Evolutionary conservation across 2,329 filamentous ascomycete species (phyloP).

Genomic region (Cordyceps militaris): DNA sequence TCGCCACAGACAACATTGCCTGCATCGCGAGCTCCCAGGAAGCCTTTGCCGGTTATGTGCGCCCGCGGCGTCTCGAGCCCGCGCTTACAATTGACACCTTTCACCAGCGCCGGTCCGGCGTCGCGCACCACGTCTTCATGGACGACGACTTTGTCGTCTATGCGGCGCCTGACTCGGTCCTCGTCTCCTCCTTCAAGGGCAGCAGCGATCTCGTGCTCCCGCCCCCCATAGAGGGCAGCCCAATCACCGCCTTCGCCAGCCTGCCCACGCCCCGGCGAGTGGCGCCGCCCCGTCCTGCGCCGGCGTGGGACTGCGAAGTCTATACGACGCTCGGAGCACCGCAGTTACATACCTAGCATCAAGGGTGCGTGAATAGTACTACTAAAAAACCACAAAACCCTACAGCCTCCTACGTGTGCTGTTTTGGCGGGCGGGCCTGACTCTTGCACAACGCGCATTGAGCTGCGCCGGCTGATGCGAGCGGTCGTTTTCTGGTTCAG

Average conservation of each 20-base stretch:
- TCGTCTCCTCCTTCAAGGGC: slow-evolving; percentile 2
- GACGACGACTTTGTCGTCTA: slow-evolving; percentile 10
- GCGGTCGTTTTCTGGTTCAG: not conserved
- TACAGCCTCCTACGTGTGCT: too few species aligned
- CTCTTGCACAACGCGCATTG: too few species aligned
- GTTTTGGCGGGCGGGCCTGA: too few species aligned
- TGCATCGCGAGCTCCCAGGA: not conserved
- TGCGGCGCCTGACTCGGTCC: slow-evolving; percentile 2
- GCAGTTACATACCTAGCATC: not conserved
- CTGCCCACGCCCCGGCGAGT: not conserved
- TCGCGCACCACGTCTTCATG: slow-evolving; percentile 10
- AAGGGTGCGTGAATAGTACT: not conserved
- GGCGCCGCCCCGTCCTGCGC: not conserved
- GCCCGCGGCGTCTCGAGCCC: not conserved
- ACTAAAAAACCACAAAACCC: not conserved
- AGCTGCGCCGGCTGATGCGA: not conserved
- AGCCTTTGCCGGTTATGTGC: not conserved
- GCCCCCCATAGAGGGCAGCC: not conserved
- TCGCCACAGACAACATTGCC: slow-evolving; percentile 5
- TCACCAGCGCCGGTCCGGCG: not conserved
- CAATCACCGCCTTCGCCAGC: not conserved
- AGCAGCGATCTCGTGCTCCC: not conserved
- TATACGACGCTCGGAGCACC: slow-evolving; percentile 5
- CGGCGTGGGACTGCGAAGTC: slow-evolving; percentile 5
- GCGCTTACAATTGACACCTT: slow-evolving; percentile 10